Evolutionary conservation across 1,284 basidiomycete species (phyloP).

Genomic region (Naganishia sp.): DNA sequence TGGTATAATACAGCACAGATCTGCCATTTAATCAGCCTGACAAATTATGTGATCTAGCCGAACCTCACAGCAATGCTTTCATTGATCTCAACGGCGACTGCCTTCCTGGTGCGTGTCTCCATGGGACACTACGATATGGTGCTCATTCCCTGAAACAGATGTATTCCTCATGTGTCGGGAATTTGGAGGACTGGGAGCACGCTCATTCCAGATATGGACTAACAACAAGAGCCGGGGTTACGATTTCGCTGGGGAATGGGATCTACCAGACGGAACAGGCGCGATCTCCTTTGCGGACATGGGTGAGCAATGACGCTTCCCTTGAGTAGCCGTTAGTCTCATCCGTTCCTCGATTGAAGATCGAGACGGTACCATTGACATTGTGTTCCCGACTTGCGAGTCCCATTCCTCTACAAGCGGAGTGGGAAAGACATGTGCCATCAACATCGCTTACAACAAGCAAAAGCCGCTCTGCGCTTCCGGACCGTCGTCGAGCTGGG

Average conservation of each 20-base stretch:
- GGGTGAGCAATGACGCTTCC: conserved; percentile 58
- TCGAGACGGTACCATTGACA: conserved; percentile 93
- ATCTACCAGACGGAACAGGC: conserved; percentile 75
- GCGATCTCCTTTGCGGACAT: conserved; percentile 88
- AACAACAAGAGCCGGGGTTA: conserved; percentile 79
- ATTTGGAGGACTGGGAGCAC: conserved; percentile 56
- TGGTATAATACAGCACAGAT: conserved; percentile 56
- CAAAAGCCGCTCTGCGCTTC: conserved; percentile 77
- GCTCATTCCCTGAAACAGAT: conserved; percentile 58
- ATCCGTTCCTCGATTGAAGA: conserved; percentile 57
- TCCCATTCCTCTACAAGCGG: conserved; percentile 67
- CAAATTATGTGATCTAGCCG: conserved; percentile 67
- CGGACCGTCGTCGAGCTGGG: conserved; percentile 35
- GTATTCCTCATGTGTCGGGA: conserved; percentile 82
- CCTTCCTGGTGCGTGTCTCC: conserved; percentile 66
- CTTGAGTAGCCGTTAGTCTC: background rate
- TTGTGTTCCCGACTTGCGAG: conserved; percentile 84
- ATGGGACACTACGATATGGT: no score
- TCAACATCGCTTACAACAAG: conserved; percentile 92
- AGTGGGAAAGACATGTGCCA: conserved; percentile 70
- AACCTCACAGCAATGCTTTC: conserved; percentile 93
- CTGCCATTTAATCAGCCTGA: conserved; percentile 62
- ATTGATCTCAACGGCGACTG: conserved; percentile 96
- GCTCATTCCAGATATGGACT: conserved; percentile 87
- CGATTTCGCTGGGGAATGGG: conserved; percentile 65